phyloP scores from a whole-genome alignment of 202 grass and related monocot genomes.

The Bolboschoenoplectus hybrid region DNA sequence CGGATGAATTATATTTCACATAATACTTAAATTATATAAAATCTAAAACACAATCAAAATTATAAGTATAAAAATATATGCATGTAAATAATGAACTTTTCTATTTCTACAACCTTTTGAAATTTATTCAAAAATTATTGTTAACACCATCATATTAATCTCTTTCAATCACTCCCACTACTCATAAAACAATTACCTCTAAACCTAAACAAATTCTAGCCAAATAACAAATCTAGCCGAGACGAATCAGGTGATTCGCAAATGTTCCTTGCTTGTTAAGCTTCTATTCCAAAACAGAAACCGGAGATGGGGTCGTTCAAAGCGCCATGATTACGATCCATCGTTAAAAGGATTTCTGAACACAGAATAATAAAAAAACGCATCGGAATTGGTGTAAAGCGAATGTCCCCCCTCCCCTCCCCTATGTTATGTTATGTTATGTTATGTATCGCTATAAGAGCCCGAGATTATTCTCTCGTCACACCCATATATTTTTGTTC shows the following conservation, averaged over 20 bases:
- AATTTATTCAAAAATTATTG: too few relatives aligned
- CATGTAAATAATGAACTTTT: too few relatives aligned
- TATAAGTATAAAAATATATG: too few relatives aligned
- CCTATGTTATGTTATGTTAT: too few relatives aligned
- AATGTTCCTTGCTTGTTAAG: constrained; percentile 14
- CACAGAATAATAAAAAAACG: constrained; percentile 15
- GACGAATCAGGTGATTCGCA: background rate
- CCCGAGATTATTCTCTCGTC: constrained; percentile 28
- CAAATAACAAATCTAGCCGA: background rate
- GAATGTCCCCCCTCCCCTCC: background rate
- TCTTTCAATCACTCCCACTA: too few relatives aligned
- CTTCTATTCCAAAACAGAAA: background rate
- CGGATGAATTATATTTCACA: too few relatives aligned
- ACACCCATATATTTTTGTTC: background rate
- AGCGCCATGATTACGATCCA: constrained; percentile 26
- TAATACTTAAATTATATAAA: too few relatives aligned
- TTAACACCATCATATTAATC: too few relatives aligned
- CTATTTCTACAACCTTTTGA: too few relatives aligned
- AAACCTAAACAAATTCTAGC: background rate
- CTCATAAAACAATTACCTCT: background rate
- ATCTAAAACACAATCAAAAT: too few relatives aligned
- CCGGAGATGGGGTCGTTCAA: background rate
- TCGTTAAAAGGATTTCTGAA: constrained; percentile 19
- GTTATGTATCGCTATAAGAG: constrained; percentile 10
- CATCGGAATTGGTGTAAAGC: constrained; percentile 21